Evolutionary conservation across 1,284 basidiomycete genomes (phyloP), one percentile per base, ranked within the genome.

Genomic region (Malassezia equina): DNA sequence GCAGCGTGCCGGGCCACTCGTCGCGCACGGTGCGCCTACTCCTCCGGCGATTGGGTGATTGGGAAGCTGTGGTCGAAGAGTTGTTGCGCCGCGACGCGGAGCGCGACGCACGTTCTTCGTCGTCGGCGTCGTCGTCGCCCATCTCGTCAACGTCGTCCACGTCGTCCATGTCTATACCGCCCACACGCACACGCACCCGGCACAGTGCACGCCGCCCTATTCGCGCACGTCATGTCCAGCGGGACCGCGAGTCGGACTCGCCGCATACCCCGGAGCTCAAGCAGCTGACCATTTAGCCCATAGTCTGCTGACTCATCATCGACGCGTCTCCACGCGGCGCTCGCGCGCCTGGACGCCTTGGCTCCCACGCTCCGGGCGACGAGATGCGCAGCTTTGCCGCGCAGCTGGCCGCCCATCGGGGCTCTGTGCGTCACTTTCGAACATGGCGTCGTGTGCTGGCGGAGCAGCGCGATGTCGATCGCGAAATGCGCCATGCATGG

Each of bases 21-120:
- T 49, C 59, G 11, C 48, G 52, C 21, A 54, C 58, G 28, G 49
- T 64, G 17, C 62, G 67, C 13, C 45, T 48, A 2, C 47, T 65
- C 33, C 55, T 69, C 1, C 33, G 44, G 11, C 47, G 62, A 46
- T 33, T 54, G n/a, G 62, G 61, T 11, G 60, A 59, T 32, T 69
- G 62, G 66, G 61, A 56, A 33, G 59, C 54, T 4, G 66, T 64
- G 27, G 61, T 64, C 3, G 65, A 64, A 49, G 45, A 59, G 40
- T 54, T 63, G 15, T 21, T 69, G 8, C 60, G 55, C 36, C 58
- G 60, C 47, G 61, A 65, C 13, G 44, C 23, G 41, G 34, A 56
- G 28, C 21, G 29, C 29, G 44, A 19, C 19, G 31, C 47, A 23
- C 17, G 33, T n/a, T 12, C 31, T n/a, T 12, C 31, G 2, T 39